phyloP scores from a whole-genome alignment of 495 filamentous ascomycete species.

The Podospora appendiculata region DNA sequence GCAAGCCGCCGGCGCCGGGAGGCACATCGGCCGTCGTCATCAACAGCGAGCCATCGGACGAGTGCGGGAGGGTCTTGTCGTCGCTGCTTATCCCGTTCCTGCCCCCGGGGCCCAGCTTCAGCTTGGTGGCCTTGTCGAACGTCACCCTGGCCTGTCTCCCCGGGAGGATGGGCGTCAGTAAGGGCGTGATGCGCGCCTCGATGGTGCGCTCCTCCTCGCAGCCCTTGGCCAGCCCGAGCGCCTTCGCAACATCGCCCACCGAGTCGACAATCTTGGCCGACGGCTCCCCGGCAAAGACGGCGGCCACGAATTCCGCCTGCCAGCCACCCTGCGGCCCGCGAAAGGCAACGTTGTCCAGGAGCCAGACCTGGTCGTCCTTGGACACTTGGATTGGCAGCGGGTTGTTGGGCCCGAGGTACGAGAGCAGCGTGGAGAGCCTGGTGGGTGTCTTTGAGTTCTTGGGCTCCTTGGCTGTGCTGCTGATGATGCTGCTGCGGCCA shows the following conservation, averaged over 20 bases:
- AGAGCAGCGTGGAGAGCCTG: conserved; percentile 21
- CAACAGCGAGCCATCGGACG: conserved; percentile 31
- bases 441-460: background rate
- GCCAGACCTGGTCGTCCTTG: conserved; percentile 64
- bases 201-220: conserved; percentile 57
- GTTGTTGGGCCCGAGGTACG: conserved; percentile 38
- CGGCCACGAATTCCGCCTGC: conserved; percentile 74
- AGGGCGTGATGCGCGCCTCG: conserved; percentile 61
- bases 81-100: conserved; percentile 63
- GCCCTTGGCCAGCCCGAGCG: conserved; percentile 60
- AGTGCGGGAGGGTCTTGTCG: conserved; percentile 35
- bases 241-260: conserved; percentile 63
- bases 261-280: conserved; percentile 56
- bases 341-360: conserved; percentile 86
- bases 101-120: conserved; percentile 62
- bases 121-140: conserved; percentile 34
- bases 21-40: conserved; percentile 39
- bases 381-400: conserved; percentile 33
- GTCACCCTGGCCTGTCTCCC: conserved; percentile 52
- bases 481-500: background rate
- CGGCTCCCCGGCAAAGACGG: conserved; percentile 65
- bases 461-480: background rate
- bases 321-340: conserved; percentile 45
- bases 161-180: conserved; percentile 67
- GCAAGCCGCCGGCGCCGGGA: conserved; percentile 35